Percentiles rank a stretch among this genome's conserved stretches.
Evolutionary conservation across 306 rosid genomes (phyloP).

Genomic region (Dalbergia cultrata): DNA sequence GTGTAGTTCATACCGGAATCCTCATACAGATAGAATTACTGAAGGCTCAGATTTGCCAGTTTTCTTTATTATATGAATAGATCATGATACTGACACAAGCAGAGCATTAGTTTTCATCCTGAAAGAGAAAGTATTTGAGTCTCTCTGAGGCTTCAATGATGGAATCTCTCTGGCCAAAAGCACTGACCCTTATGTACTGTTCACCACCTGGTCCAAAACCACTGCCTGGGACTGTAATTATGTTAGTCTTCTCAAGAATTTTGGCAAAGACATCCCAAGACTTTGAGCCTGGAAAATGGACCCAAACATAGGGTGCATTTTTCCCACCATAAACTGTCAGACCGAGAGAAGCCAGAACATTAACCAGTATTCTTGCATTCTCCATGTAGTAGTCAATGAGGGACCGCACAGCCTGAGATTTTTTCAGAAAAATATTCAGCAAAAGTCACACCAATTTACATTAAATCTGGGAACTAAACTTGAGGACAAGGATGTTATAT

Average conservation of each 20-base stretch:
- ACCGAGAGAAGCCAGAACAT: constrained; percentile 68
- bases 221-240: constrained; percentile 69
- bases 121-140: constrained; percentile 52
- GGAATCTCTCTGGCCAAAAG: constrained; percentile 63
- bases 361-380: constrained; percentile 69
- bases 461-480: constrained; percentile 6
- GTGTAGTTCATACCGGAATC: not conserved
- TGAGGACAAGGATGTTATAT: not conserved
- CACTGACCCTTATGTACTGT: constrained; percentile 63
- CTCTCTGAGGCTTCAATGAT: constrained; percentile 66
- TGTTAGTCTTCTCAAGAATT: constrained; percentile 75
- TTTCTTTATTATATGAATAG: constrained; percentile 41
- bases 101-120: constrained; percentile 30
- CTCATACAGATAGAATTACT: constrained; percentile 21
- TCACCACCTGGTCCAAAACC: constrained; percentile 83
- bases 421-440: constrained; percentile 25
- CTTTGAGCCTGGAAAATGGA: constrained; percentile 73
- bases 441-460: constrained; percentile 17
- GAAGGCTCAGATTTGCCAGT: constrained; percentile 20
- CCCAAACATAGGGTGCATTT: constrained; percentile 85
- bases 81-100: constrained; percentile 29
- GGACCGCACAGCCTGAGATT: constrained; percentile 63
- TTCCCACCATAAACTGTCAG: constrained; percentile 64
- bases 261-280: constrained; percentile 72
- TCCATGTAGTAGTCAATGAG: constrained; percentile 65